A percentile compares a stretch with the other conserved stretches of the same genome.
Conservation (phyloP, 1,284 basidiomycete genomes). For the Pisolithus thermaeus region DNA sequence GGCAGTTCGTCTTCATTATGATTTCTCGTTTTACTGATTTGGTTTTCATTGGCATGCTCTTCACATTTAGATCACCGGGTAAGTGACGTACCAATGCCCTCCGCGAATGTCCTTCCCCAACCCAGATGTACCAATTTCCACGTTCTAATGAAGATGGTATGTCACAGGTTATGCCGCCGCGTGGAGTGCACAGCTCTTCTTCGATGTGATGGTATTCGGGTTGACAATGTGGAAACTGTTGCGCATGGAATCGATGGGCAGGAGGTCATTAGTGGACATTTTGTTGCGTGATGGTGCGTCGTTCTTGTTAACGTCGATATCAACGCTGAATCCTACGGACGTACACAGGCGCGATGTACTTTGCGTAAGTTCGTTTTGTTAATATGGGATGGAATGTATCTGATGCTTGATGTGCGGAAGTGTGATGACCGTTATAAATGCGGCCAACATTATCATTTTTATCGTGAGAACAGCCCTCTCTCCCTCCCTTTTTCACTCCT, state of each 20-base stretch:
- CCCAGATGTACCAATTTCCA: too few species aligned
- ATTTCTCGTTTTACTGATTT: too few species aligned
- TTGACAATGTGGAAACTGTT: conserved; percentile 9
- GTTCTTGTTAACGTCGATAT: not conserved
- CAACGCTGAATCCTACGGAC: not conserved
- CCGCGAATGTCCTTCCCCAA: not conserved
- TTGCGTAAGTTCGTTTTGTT: conserved; percentile 9
- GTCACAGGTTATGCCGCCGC: not conserved
- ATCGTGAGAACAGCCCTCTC: conserved; percentile 7
- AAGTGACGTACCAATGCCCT: too few species aligned
- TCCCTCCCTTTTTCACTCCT: not conserved
- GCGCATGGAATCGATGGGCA: conserved; percentile 2
- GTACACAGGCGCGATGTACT: conserved; percentile 14
- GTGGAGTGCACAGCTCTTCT: conserved; percentile 10
- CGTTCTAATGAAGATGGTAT: not conserved
- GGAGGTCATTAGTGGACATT: conserved; percentile 7
- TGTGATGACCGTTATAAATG: conserved; percentile 11
- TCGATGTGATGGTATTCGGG: conserved; percentile 12
- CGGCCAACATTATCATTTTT: conserved; percentile 8
- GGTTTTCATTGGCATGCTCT: too few species aligned
- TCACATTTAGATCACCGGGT: too few species aligned
- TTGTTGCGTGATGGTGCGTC: conserved; percentile 15
- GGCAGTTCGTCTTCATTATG: too few species aligned
- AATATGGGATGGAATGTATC: not conserved
- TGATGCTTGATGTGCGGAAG: conserved; percentile 1